A percentile compares a stretch with the other conserved stretches of the same genome.
Evolutionary conservation across 2,329 filamentous ascomycete species (phyloP).

Genomic region (Aspergillus terreus): DNA sequence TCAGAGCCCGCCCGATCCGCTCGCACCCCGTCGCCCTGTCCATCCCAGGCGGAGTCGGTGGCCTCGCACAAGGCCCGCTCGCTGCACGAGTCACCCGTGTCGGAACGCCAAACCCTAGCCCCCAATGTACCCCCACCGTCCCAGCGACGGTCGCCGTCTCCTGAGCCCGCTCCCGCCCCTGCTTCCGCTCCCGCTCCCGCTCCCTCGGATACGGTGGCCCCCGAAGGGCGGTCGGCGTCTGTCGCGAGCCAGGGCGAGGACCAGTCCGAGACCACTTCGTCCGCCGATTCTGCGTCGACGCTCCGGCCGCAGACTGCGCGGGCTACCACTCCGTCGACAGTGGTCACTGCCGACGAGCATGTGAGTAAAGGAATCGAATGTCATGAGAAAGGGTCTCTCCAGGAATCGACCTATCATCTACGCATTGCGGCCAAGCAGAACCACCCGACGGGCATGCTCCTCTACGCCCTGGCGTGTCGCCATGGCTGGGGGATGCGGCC

Average conservation of each 20-base stretch:
- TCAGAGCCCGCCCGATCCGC: conserved; percentile 19
- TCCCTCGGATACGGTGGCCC: conserved; percentile 7
- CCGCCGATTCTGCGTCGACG: conserved; percentile 64
- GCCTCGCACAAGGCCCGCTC: conserved; percentile 26
- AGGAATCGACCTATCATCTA: conserved; percentile 94
- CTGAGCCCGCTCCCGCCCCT: conserved; percentile 5
- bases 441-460: conserved; percentile 88
- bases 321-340: conserved; percentile 23
- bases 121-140: conserved; percentile 7
- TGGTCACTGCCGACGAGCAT: conserved; percentile 68
- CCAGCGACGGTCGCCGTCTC: conserved; percentile 2
- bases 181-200: not conserved
- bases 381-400: conserved; percentile 80
- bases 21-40: conserved; percentile 32
- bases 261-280: conserved; percentile 48
- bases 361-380: conserved; percentile 84
- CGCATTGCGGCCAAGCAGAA: conserved; percentile 82
- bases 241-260: conserved; percentile 20
- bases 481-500: conserved; percentile 98
- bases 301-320: conserved; percentile 36
- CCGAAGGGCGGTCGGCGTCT: not conserved
- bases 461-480: conserved; percentile 90
- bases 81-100: conserved; percentile 24
- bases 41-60: conserved; percentile 14
- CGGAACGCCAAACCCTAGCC: conserved; percentile 14